Conservation (phyloP, 352 stramenopile species). For the Phytopythium kandeliae region DNA sequence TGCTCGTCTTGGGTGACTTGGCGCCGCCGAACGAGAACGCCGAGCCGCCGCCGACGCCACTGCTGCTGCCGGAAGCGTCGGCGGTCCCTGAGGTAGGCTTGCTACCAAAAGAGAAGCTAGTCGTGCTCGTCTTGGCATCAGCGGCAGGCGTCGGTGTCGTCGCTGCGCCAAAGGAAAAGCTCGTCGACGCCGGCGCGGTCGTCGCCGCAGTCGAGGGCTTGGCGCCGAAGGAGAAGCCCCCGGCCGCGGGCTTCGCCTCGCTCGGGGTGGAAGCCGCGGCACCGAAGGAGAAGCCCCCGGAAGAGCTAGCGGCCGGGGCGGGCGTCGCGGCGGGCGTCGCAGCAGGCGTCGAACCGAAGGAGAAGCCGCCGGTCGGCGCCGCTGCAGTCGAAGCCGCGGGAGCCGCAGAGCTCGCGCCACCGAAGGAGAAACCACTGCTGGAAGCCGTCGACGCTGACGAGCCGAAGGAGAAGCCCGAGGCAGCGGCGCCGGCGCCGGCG, state of each 20-base stretch:
- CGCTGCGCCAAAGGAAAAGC: constrained; percentile 24
- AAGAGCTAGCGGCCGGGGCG: neutral
- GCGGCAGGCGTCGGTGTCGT: neutral
- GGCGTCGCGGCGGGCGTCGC: neutral
- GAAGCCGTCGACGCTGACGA: constrained; percentile 3
- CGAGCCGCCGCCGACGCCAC: neutral
- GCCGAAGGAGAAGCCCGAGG: constrained; percentile 29
- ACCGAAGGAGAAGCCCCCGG: constrained; percentile 16
- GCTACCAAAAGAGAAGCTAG: constrained; percentile 38
- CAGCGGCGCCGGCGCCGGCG: constrained; percentile 9
- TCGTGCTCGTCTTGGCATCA: constrained; percentile 8
- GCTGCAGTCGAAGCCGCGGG: constrained; percentile 1
- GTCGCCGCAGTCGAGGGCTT: neutral
- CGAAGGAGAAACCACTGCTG: neutral
- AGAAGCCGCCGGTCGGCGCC: constrained; percentile 15
- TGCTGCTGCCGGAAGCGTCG: constrained; percentile 10
- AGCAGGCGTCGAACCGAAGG: constrained; percentile 11
- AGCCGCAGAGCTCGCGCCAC: no score
- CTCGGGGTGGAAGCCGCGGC: neutral
- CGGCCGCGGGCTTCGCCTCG: constrained; percentile 11
- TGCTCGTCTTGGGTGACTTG: constrained; percentile 17
- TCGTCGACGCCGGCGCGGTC: constrained; percentile 7
- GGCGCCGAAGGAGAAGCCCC: constrained; percentile 23
- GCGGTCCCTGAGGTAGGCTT: constrained; percentile 13
- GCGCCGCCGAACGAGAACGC: constrained; percentile 18